Evolutionary conservation across 2,329 filamentous ascomycete genomes (phyloP).

Genomic region (Pseudogymnoascus sp.): DNA sequence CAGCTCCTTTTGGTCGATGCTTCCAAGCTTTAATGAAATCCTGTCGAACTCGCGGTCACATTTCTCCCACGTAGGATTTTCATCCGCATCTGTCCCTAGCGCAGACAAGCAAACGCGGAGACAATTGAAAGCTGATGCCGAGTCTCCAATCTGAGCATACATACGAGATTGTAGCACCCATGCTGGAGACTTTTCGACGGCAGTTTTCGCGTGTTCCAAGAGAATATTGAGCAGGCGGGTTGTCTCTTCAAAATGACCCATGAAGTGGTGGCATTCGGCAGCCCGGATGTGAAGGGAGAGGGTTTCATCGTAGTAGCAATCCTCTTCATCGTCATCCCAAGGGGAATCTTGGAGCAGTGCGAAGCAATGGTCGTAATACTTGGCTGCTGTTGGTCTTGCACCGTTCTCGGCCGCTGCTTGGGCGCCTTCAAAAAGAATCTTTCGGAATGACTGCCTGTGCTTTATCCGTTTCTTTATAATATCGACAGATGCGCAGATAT

Average conservation of each 20-base stretch:
- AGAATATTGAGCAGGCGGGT: conserved; percentile 60
- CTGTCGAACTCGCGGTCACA: conserved; percentile 68
- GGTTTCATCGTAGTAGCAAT: conserved; percentile 81
- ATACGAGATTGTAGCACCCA: conserved; percentile 79
- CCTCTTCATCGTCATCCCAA: conserved; percentile 62
- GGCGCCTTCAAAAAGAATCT: conserved; percentile 68
- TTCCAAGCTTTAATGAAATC: conserved; percentile 50
- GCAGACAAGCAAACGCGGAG: conserved; percentile 64
- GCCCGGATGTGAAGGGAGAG: conserved; percentile 69
- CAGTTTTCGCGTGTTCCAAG: conserved; percentile 59
- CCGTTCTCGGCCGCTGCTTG: conserved; percentile 73
- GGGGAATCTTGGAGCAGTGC: conserved; percentile 69
- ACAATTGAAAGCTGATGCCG: conserved; percentile 56
- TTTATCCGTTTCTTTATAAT: conserved; percentile 61
- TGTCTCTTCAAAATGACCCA: conserved; percentile 62
- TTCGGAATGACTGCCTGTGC: conserved; percentile 56
- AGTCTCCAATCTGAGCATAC: conserved; percentile 65
- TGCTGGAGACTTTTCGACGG: conserved; percentile 74
- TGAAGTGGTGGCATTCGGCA: conserved; percentile 75
- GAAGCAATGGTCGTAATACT: conserved; percentile 72
- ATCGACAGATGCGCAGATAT: conserved; percentile 69
- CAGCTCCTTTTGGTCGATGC: conserved; percentile 43
- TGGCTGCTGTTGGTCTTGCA: conserved; percentile 70
- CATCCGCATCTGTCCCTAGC: conserved; percentile 58
- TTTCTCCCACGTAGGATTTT: conserved; percentile 61